Percentiles rank a stretch among this genome's conserved stretches.
phyloP scores from a whole-genome alignment of 495 filamentous ascomycete genomes.

The Penicillium silybi region DNA sequence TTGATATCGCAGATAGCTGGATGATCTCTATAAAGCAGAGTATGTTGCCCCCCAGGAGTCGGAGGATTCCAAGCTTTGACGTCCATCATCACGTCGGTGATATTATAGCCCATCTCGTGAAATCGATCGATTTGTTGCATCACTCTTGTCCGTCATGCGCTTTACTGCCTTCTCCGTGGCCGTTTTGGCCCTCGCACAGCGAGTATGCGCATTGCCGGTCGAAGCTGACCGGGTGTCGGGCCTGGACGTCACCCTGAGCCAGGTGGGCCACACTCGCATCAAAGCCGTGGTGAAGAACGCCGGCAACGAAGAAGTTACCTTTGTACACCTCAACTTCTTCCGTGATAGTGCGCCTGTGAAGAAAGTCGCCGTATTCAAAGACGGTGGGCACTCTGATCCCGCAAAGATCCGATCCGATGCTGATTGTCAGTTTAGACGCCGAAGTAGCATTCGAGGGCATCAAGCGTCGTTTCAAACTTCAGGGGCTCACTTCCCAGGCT shows the following conservation, averaged over 20 bases:
- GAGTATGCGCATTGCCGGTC: constrained; percentile 37
- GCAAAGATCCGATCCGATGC: background rate
- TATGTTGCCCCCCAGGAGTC: background rate
- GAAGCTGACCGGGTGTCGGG: constrained; percentile 39
- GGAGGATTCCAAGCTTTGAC: background rate
- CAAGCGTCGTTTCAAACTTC: constrained; percentile 43
- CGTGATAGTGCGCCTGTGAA: constrained; percentile 54
- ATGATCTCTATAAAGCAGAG: constrained; percentile 4
- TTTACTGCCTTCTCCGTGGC: constrained; percentile 13
- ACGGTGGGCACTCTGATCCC: constrained; percentile 33
- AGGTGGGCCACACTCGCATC: constrained; percentile 52
- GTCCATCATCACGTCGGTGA: background rate
- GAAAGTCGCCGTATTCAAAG: constrained; percentile 55
- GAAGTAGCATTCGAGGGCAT: constrained; percentile 57
- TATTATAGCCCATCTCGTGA: background rate
- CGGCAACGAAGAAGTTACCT: constrained; percentile 49
- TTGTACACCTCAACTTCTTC: constrained; percentile 62
- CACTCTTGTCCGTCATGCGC: constrained; percentile 13
- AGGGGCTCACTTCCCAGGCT: constrained; percentile 44
- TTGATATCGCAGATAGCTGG: background rate
- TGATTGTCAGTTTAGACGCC: constrained; percentile 28
- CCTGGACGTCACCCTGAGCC: constrained; percentile 50
- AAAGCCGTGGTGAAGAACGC: constrained; percentile 60
- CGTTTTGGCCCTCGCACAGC: constrained; percentile 42
- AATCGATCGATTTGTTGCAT: background rate